Conservation (phyloP, 345 rosid species). For the Heritiera littoralis region DNA sequence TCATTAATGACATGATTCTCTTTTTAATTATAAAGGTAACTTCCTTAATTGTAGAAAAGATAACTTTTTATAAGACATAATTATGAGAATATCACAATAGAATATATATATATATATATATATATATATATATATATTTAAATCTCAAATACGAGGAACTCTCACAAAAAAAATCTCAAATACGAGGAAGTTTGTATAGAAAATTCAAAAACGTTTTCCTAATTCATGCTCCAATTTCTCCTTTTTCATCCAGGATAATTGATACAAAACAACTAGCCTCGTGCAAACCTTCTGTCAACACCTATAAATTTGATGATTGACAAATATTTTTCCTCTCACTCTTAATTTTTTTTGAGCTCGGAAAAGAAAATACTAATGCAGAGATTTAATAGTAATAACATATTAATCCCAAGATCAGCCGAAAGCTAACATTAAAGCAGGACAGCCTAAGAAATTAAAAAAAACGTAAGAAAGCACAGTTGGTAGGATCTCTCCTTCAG, state of each 20-base stretch:
- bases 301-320: neutral
- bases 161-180: neutral
- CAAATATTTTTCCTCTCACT: neutral
- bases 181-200: neutral
- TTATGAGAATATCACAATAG: neutral
- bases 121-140: too few species aligned
- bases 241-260: neutral
- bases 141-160: too few species aligned
- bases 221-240: neutral
- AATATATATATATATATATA: neutral
- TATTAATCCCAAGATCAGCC: neutral
- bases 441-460: neutral
- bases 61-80: neutral
- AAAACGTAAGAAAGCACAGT: neutral
- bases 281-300: neutral
- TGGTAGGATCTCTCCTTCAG: constrained; percentile 17
- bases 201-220: neutral
- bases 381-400: neutral
- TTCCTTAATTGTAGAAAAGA: neutral
- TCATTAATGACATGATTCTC: too few species aligned
- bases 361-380: neutral
- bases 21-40: neutral
- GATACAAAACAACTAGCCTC: neutral
- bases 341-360: neutral
- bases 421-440: neutral